Percentiles rank a stretch among this genome's conserved stretches.
phyloP scores from a whole-genome alignment of 1,284 basidiomycete genomes.

The Schizophyllum amplum region DNA sequence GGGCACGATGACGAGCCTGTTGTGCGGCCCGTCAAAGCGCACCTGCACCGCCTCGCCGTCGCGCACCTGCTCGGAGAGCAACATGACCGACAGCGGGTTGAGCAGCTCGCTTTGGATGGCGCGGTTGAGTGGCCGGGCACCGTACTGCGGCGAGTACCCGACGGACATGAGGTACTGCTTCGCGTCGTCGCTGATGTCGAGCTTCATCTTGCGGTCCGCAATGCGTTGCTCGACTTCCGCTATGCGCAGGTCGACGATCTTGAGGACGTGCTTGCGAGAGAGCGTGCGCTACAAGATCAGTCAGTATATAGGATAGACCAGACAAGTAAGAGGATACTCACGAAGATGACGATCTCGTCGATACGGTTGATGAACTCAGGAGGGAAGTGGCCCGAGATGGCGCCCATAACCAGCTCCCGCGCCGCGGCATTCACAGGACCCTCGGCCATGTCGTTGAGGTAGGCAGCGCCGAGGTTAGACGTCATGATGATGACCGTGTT shows the following conservation, averaged over 20 bases:
- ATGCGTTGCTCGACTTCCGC: conserved; percentile 72
- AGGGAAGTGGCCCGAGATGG: conserved; percentile 81
- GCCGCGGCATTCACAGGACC: conserved; percentile 64
- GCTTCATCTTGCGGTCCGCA: conserved; percentile 67
- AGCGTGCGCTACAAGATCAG: conserved; percentile 54
- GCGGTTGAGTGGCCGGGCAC: conserved; percentile 88
- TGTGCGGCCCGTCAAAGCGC: conserved; percentile 78
- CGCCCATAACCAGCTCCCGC: conserved; percentile 62
- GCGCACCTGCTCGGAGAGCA: conserved; percentile 77
- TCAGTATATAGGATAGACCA: conserved; percentile 5
- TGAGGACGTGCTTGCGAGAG: conserved; percentile 65
- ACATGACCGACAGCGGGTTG: conserved; percentile 84
- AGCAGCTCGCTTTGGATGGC: conserved; percentile 91
- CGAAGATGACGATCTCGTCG: conserved; percentile 87
- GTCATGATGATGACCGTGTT: conserved; percentile 95
- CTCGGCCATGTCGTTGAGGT: conserved; percentile 71
- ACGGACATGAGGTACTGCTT: conserved; percentile 80
- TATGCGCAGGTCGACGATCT: conserved; percentile 82
- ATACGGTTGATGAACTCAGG: conserved; percentile 93
- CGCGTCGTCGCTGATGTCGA: conserved; percentile 71
- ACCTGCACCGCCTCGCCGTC: conserved; percentile 79
- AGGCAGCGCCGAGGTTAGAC: conserved; percentile 80
- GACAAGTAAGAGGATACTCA: conserved; percentile 30
- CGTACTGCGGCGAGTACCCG: conserved; percentile 82
- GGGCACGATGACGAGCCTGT: conserved; percentile 73